Percentiles rank a stretch among this genome's conserved stretches.
Evolutionary conservation across 345 rosid species (phyloP).

Genomic region (Lagerstroemia speciosa): DNA sequence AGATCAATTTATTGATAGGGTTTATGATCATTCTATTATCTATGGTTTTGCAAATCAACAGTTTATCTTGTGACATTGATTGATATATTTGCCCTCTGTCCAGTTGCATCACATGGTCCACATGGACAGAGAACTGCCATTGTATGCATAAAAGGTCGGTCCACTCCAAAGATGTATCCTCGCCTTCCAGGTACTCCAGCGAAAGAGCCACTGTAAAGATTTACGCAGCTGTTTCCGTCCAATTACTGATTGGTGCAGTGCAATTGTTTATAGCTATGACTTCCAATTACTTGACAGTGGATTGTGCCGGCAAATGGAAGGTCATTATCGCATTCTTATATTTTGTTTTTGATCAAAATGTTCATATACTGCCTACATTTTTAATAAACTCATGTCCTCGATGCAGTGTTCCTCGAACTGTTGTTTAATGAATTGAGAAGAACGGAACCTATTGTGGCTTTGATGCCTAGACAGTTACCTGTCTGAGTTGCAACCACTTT

Average conservation of each 20-base stretch:
- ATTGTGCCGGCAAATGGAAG: not conserved
- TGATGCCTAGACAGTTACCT: not conserved
- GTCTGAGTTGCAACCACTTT: not conserved
- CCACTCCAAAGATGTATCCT: slow-evolving; percentile 64
- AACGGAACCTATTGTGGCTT: not conserved
- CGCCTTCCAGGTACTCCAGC: slow-evolving; percentile 79
- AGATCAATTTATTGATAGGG: not conserved
- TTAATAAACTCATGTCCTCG: not conserved
- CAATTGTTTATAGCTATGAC: not conserved
- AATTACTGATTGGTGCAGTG: not conserved
- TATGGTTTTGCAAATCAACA: not conserved
- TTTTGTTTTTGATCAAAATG: not conserved
- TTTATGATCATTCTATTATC: not conserved
- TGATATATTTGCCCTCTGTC: slow-evolving; percentile 13
- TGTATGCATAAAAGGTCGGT: slow-evolving; percentile 50
- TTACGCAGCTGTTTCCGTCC: not conserved
- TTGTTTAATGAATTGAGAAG: not conserved
- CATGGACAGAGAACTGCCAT: slow-evolving; percentile 76
- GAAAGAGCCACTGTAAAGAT: slow-evolving; percentile 47
- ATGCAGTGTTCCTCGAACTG: not conserved
- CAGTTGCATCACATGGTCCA: slow-evolving; percentile 86
- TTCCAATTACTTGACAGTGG: not conserved
- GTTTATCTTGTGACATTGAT: not conserved
- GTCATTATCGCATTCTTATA: not conserved
- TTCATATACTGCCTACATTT: not conserved